Evolutionary conservation across 805 yeast genomes (phyloP).

Genomic region (Teunomyces cretensis): DNA sequence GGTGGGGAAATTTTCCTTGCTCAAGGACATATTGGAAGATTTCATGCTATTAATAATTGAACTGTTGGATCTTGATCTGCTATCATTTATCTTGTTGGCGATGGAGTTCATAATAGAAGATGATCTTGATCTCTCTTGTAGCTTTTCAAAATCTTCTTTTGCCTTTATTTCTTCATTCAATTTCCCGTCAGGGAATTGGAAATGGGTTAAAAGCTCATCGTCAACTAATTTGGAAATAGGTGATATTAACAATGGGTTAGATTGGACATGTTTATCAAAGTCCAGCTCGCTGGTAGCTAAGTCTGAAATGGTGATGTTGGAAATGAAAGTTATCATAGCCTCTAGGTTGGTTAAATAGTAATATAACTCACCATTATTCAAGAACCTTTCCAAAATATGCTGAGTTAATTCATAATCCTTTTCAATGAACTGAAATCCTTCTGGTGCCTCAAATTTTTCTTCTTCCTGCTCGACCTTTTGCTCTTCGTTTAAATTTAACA

Average conservation of each 20-base stretch:
- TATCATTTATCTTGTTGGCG: constrained; percentile 28
- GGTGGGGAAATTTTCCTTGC: constrained; percentile 29
- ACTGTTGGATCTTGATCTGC: constrained; percentile 35
- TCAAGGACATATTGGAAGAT: constrained; percentile 10
- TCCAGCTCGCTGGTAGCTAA: constrained; percentile 13
- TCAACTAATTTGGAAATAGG: constrained; percentile 28
- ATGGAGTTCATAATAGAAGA: constrained; percentile 39
- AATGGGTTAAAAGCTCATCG: constrained; percentile 22
- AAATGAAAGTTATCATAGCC: constrained; percentile 37
- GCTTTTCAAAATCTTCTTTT: constrained; percentile 9
- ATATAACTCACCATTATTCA: constrained; percentile 39
- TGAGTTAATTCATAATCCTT: constrained; percentile 32
- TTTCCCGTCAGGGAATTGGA: constrained; percentile 29
- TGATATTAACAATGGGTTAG: background rate
- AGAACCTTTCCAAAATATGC: constrained; percentile 23
- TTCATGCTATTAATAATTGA: constrained; percentile 22
- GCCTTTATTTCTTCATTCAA: constrained; percentile 16
- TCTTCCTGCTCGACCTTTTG: constrained; percentile 8
- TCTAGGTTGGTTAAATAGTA: constrained; percentile 44
- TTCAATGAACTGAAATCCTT: constrained; percentile 23
- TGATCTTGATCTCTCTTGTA: constrained; percentile 32
- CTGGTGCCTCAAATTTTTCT: constrained; percentile 2
- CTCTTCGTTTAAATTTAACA: constrained; percentile 26
- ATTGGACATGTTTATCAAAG: background rate
- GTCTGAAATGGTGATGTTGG: constrained; percentile 35